phyloP scores from a whole-genome alignment of 352 stramenopile species.

The Sclerospora graminicola region DNA sequence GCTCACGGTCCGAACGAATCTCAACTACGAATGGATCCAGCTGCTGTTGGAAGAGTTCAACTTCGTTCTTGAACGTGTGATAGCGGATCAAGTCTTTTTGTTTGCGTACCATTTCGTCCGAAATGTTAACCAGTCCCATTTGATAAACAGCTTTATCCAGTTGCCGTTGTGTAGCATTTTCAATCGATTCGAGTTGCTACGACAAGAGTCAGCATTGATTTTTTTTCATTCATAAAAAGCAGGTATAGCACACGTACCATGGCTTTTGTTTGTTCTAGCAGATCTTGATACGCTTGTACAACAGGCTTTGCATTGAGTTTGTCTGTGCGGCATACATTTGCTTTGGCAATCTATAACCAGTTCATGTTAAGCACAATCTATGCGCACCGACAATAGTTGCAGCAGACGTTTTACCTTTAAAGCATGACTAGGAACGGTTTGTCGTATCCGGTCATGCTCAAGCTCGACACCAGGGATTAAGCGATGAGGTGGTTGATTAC shows the following conservation, averaged over 20 bases:
- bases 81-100: conserved; percentile 47
- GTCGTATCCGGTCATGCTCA: conserved; percentile 1
- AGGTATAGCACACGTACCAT: conserved; percentile 23
- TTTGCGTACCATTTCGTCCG: conserved; percentile 31
- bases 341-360: no score
- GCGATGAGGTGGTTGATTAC: conserved; percentile 1
- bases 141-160: conserved; percentile 31
- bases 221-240: no score
- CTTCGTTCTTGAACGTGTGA: no score
- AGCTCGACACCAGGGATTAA: conserved; percentile 2
- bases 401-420: no score
- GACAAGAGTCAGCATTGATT: neutral
- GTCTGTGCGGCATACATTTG: no score
- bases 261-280: conserved; percentile 33
- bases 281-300: conserved; percentile 36
- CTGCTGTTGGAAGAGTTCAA: no score
- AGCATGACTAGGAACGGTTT: conserved; percentile 7
- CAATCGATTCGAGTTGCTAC: conserved; percentile 20
- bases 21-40: no score
- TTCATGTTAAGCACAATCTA: no score
- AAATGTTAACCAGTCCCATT: no score
- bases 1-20: no score
- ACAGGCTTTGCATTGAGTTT: no score
- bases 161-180: conserved; percentile 22
- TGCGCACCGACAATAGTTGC: no score